phyloP scores from a whole-genome alignment of 2,329 filamentous ascomycete genomes.

The Calycina herbarum region DNA sequence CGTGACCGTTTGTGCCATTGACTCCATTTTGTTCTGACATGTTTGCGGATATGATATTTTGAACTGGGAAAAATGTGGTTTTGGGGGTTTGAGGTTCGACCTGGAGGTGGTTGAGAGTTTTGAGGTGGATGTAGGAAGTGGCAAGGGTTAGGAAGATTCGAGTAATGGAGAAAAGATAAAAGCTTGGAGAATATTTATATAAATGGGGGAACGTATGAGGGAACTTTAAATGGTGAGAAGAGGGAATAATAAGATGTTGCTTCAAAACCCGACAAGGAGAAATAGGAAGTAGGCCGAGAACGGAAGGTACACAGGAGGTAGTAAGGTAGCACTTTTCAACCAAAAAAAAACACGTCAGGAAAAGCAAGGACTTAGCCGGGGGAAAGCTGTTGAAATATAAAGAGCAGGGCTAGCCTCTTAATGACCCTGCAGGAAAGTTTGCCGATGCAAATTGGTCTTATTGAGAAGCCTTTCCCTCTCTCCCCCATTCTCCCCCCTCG shows the following conservation, averaged over 20 bases:
- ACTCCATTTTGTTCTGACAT: conserved; percentile 21
- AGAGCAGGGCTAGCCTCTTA: background rate
- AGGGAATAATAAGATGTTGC: background rate
- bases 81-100: background rate
- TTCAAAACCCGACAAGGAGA: conserved; percentile 15
- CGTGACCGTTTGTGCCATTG: conserved; percentile 30
- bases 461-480: background rate
- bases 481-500: background rate
- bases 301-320: conserved; percentile 17
- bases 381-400: conserved; percentile 14
- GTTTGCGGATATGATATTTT: conserved; percentile 3
- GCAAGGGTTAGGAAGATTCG: background rate
- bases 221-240: background rate
- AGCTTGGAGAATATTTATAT: background rate
- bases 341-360: background rate
- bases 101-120: too few relatives aligned
- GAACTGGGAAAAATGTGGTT: conserved; percentile 6
- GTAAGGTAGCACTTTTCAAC: background rate
- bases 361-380: conserved; percentile 5
- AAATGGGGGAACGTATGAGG: background rate
- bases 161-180: background rate
- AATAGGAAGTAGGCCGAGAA: conserved; percentile 12
- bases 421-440: conserved; percentile 2
- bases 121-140: too few relatives aligned
- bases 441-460: background rate